Evolutionary conservation across 129 eudicot genomes (phyloP), one percentile per base, ranked within the genome.

Genomic region (Silybum marianum): DNA sequence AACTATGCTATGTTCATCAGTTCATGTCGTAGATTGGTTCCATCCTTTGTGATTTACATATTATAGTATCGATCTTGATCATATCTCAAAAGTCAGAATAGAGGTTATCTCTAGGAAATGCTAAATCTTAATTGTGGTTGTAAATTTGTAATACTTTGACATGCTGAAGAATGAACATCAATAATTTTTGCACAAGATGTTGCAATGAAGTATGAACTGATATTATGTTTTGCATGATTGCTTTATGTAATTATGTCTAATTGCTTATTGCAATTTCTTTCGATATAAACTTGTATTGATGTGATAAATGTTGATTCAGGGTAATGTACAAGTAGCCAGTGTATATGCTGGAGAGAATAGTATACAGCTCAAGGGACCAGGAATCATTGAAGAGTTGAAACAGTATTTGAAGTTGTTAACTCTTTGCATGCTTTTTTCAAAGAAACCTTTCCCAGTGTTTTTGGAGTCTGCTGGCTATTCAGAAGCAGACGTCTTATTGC

Each of bases 391-490:
- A 18, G 91, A 91, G 80, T 83, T 96, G 75, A 90, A 91, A 81
- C 83, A 88, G 78, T 91, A 88, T 85, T 82, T 96, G 84, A 88
- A 88, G 76, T 84, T 96, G 85, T 71, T 93, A 78, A 96, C 98
- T 46, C 81, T 84, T 22, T 90, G 99, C 84, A 88, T 88, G 71
- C 89, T 93, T 69, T 96, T 96, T 88, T 96, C 99, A n/a, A 96
- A 96, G 89, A 96, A 96, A 87, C 95, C 99, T 21, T 96, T 96
- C 83, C 97, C 98, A 11, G 93, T 93, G 71, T 96, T 96, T 81
- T 87, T 96, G 84, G 99, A 91, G 80, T 85, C 98, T 86, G 92
- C 99, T 83, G 99, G 99, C 38, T 93, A 81, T 82, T 83, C 91
- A 82, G 89, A 85, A 77, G 89, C 78, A 74, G 94, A 93, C 84